Evolutionary conservation across 495 filamentous ascomycete species (phyloP).

Genomic region (Penicillium manginii): DNA sequence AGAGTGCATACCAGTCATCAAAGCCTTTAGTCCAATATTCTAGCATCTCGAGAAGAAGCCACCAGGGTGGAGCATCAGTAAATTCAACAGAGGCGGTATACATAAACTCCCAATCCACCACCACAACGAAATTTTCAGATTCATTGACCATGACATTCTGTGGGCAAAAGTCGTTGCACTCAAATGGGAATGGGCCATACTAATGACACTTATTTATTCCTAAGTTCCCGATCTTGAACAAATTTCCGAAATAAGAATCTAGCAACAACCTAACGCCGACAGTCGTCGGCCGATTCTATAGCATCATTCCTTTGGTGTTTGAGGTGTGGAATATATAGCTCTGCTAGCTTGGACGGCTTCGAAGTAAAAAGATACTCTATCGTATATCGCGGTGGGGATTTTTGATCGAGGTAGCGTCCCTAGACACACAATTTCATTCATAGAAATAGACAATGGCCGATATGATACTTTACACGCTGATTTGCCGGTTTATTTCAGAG

Average conservation of each 20-base stretch:
- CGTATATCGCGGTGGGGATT: conserved; percentile 4
- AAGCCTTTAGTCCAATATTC: conserved; percentile 15
- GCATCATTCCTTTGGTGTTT: conserved; percentile 11
- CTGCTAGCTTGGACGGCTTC: conserved; percentile 12
- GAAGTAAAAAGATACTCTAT: conserved; percentile 11
- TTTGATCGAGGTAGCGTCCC: conserved; percentile 13
- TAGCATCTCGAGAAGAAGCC: conserved; percentile 10
- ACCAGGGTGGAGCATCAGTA: conserved; percentile 9
- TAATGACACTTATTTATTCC: neutral
- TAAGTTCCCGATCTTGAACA: conserved; percentile 6
- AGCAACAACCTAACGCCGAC: conserved; percentile 8
- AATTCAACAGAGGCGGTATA: conserved; percentile 8
- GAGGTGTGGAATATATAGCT: conserved; percentile 12
- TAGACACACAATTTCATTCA: conserved; percentile 12
- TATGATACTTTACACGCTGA: conserved; percentile 11
- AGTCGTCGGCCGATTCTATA: conserved; percentile 18
- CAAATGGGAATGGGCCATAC: conserved; percentile 7
- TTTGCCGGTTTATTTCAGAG: conserved; percentile 4
- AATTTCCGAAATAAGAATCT: conserved; percentile 7
- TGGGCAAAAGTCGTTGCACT: conserved; percentile 7
- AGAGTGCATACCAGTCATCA: conserved; percentile 26
- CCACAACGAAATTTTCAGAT: conserved; percentile 1
- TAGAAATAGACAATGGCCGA: conserved; percentile 13
- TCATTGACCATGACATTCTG: conserved; percentile 5
- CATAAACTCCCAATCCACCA: conserved; percentile 9